Evolutionary conservation across 2,329 filamentous ascomycete genomes (phyloP).

Genomic region (Pseudopyrenochaeta lycopersici): DNA sequence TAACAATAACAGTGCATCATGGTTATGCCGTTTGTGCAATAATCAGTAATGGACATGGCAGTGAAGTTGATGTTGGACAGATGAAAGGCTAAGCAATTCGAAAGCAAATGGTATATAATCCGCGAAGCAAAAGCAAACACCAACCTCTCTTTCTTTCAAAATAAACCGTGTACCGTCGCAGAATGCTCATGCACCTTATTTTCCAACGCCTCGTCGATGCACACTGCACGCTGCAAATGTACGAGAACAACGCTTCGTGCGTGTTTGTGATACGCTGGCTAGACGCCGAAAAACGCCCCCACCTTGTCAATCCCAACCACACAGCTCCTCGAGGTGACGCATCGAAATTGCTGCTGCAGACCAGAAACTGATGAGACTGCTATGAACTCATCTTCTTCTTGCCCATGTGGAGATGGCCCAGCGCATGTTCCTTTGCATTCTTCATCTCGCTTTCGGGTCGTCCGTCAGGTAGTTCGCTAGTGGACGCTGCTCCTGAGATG

Average conservation of each 20-base stretch:
- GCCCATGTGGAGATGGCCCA: constrained; percentile 41
- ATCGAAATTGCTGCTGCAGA: background rate
- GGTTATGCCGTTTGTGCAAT: background rate
- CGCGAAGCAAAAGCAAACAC: constrained; percentile 6
- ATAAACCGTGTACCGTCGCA: background rate
- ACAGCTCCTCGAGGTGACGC: background rate
- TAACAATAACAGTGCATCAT: constrained; percentile 5
- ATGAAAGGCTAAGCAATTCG: background rate
- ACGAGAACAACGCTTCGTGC: constrained; percentile 27
- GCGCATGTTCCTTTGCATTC: constrained; percentile 41
- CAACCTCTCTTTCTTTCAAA: background rate
- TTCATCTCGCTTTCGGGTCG: constrained; percentile 51
- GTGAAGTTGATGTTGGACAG: background rate
- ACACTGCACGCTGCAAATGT: constrained; percentile 35
- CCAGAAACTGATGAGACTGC: background rate
- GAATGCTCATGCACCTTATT: constrained; percentile 15
- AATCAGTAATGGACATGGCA: background rate
- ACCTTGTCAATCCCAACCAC: constrained; percentile 1
- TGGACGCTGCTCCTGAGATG: constrained; percentile 43
- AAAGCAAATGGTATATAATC: constrained; percentile 22
- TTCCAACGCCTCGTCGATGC: constrained; percentile 36
- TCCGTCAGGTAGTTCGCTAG: constrained; percentile 54
- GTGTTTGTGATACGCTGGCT: constrained; percentile 34
- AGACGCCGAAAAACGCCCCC: constrained; percentile 15
- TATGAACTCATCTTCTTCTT: constrained; percentile 31